A percentile compares a stretch with the other conserved stretches of the same genome.
These are phyloP conservation scores for Lentinula raphanica DNA, from an alignment of 768 basidiomycete genomes.

Conservation along the genomic window DNA sequence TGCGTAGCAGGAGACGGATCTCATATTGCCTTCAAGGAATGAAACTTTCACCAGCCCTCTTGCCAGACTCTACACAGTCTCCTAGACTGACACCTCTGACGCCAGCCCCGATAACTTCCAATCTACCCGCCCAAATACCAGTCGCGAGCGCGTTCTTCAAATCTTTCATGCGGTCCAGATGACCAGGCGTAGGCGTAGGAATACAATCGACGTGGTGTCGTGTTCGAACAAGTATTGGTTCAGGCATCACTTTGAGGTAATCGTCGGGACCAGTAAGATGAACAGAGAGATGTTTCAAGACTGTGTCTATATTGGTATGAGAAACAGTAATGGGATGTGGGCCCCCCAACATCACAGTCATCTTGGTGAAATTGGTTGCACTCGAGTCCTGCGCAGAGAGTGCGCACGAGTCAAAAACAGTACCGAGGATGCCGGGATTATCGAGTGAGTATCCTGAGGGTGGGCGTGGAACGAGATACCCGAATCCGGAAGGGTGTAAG, in stretches of 20 bases:
- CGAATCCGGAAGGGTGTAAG: slow-evolving; percentile 85
- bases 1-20: neutral
- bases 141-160: slow-evolving; percentile 38
- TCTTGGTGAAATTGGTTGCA: slow-evolving; percentile 50
- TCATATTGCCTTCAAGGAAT: neutral
- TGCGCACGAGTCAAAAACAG: slow-evolving; percentile 85
- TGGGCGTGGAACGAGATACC: slow-evolving; percentile 88
- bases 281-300: slow-evolving; percentile 33
- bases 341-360: slow-evolving; percentile 73
- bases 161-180: slow-evolving; percentile 62
- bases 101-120: slow-evolving; percentile 79
- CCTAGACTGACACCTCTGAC: slow-evolving; percentile 83
- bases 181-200: slow-evolving; percentile 71
- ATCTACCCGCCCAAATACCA: slow-evolving; percentile 36
- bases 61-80: slow-evolving; percentile 78
- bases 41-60: slow-evolving; percentile 36
- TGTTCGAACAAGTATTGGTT: slow-evolving; percentile 49
- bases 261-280: slow-evolving; percentile 33
- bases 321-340: slow-evolving; percentile 20
- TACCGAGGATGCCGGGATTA: slow-evolving; percentile 62
- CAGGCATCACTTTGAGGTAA: slow-evolving; percentile 34
- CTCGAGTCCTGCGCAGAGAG: slow-evolving; percentile 48
- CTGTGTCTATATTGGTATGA: slow-evolving; percentile 20
- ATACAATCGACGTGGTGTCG: slow-evolving; percentile 66
- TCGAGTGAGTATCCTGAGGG: slow-evolving; percentile 42